Percentiles rank a stretch among this genome's conserved stretches.
phyloP scores from a whole-genome alignment of 306 rosid species.

The Quillaja saponaria region DNA sequence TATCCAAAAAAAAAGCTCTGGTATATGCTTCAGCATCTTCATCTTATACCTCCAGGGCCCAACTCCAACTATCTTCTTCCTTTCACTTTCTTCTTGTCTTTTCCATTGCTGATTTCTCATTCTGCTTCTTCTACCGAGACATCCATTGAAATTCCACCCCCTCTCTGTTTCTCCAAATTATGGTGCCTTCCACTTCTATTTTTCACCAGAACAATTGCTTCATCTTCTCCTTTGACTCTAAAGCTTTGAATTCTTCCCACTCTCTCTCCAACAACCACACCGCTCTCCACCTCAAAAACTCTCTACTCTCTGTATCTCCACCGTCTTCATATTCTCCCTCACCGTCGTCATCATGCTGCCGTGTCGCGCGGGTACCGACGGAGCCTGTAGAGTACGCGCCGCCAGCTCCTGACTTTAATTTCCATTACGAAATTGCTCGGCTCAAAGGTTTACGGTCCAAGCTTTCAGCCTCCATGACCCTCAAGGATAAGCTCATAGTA shows the following conservation, averaged over 20 bases:
- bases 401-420: constrained; percentile 54
- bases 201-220: constrained; percentile 44
- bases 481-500: constrained; percentile 45
- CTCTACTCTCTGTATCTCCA: constrained; percentile 10
- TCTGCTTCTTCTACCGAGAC: background rate
- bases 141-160: background rate
- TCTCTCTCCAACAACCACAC: constrained; percentile 24
- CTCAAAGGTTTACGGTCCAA: constrained; percentile 53
- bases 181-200: constrained; percentile 57
- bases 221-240: constrained; percentile 44
- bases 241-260: constrained; percentile 23
- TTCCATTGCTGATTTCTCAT: background rate
- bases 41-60: constrained; percentile 9
- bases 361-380: constrained; percentile 55
- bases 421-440: constrained; percentile 61
- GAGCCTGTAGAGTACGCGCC: constrained; percentile 63
- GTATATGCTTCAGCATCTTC: constrained; percentile 59
- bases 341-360: constrained; percentile 35
- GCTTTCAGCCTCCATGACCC: constrained; percentile 38
- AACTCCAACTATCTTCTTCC: background rate
- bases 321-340: constrained; percentile 24
- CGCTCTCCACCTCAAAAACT: constrained; percentile 41
- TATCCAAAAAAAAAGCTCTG: background rate
- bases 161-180: constrained; percentile 19
- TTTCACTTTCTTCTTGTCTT: background rate